Evolutionary conservation across 2,329 filamentous ascomycete species (phyloP), one percentile per base, ranked within the genome.

Genomic region (Grosmannia huntii): DNA sequence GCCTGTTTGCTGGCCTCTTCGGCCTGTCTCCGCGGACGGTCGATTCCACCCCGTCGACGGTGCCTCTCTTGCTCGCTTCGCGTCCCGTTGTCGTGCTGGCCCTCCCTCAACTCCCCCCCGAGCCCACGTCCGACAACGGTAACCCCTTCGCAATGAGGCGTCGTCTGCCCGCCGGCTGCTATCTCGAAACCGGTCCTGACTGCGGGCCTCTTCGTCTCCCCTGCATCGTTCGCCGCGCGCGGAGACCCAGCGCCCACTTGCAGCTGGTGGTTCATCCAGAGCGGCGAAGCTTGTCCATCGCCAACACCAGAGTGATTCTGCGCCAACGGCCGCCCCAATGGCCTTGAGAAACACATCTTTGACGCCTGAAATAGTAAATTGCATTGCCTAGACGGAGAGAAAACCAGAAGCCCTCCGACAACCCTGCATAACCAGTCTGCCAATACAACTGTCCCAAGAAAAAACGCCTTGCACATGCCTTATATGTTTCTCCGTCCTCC

Each of bases 1-100:
- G 61, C 3, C 62, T 70, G 56, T 65, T 70, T 23, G 58, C 53
- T 2, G 52, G 53, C 16, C 62, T 70, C 28, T 53, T 61, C 19
- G 53, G 55, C 1, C 64, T 23, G 19, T n/a, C 16, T 33, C 23
- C 14, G 36, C 7, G n/a, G 44, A 25, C 44, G 5, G n/a, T 48
- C 44, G 21, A n/a, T 21, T 1, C n/a, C 9, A 10, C 44, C 2
- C 44, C 21, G n/a, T 12, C 44, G 7, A 48, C 44, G n/a, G 21
- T 10, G 11, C 10, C 49, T 1, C 25, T 54, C 33, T 5, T n/a
- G 16, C 19, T n/a, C 28, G 14, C 36, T 5, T 28, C 28, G 33
- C 28, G 16, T 19, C 33, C 21, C 11, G 52, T 25, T 16, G 28
- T 57, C 38, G 55, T 57, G 23, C 38, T 60, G 23, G 53, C 44